phyloP scores from a whole-genome alignment of 805 yeast genomes.

The Phaffomyces opuntiae region DNA sequence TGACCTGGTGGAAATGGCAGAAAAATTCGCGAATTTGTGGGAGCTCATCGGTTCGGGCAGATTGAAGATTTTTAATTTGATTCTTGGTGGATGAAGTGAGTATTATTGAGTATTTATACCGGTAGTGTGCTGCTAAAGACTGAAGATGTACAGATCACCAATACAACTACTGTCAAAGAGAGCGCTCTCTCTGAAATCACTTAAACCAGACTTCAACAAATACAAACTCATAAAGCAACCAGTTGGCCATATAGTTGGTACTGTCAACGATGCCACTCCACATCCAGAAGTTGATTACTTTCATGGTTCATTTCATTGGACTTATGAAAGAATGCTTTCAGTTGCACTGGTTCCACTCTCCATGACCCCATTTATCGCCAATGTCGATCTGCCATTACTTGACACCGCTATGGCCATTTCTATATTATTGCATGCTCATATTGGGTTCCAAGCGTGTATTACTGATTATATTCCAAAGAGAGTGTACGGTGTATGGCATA shows the following conservation, averaged over 20 bases:
- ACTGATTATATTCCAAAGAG: conserved; percentile 72
- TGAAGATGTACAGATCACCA: neutral
- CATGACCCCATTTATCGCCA: conserved; percentile 49
- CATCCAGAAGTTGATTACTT: conserved; percentile 47
- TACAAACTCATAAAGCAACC: conserved; percentile 56
- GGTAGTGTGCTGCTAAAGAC: too few species aligned
- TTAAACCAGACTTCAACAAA: conserved; percentile 24
- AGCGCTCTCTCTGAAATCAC: conserved; percentile 5
- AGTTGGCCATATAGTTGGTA: conserved; percentile 65
- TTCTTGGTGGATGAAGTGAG: neutral
- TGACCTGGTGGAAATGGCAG: conserved; percentile 1
- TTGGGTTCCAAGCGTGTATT: conserved; percentile 73
- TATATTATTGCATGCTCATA: conserved; percentile 55
- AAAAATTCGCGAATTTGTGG: neutral
- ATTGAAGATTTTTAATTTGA: neutral
- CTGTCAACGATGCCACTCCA: conserved; percentile 65
- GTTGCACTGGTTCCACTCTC: conserved; percentile 58
- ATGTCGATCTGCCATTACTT: conserved; percentile 40
- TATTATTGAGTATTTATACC: too few species aligned
- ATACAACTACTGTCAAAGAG: conserved; percentile 1
- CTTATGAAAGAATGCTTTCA: conserved; percentile 56
- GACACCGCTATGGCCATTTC: conserved; percentile 53
- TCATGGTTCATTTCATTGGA: conserved; percentile 74
- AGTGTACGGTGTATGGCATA: conserved; percentile 62
- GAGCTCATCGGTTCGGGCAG: conserved; percentile 3